Percentiles rank a stretch among this genome's conserved stretches.
These are phyloP conservation scores for Alternaria brassicicola DNA, from an alignment of 2,329 filamentous ascomycete species.

Conservation along the genomic window DNA sequence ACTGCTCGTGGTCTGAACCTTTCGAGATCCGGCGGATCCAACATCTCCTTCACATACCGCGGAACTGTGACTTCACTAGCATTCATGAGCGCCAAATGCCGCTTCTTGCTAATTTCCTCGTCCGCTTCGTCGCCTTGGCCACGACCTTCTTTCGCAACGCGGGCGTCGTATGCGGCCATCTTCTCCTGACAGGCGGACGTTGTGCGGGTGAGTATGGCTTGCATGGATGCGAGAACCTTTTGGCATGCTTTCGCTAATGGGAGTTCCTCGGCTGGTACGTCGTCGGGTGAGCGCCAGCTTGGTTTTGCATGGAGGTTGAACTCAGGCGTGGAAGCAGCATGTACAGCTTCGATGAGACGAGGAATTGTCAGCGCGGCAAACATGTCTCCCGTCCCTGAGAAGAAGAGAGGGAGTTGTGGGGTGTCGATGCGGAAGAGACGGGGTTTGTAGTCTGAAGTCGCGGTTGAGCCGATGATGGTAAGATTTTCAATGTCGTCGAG, in stretches of 20 bases:
- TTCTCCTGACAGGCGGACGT: constrained; percentile 69
- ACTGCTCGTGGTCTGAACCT: constrained; percentile 62
- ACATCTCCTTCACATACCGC: constrained; percentile 71
- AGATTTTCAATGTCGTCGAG: constrained; percentile 53
- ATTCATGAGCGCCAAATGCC: constrained; percentile 74
- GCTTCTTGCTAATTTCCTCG: constrained; percentile 59
- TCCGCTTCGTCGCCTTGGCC: constrained; percentile 53
- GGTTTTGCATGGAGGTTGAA: constrained; percentile 57
- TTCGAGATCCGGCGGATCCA: constrained; percentile 69
- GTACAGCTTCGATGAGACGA: constrained; percentile 82
- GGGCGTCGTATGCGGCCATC: constrained; percentile 58
- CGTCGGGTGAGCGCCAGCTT: constrained; percentile 80
- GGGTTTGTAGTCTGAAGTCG: constrained; percentile 66
- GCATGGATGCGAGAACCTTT: constrained; percentile 92
- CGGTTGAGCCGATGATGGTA: constrained; percentile 78
- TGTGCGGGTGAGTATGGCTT: constrained; percentile 75
- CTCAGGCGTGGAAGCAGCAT: constrained; percentile 46
- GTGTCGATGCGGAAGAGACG: constrained; percentile 90
- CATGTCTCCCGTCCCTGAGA: constrained; percentile 97
- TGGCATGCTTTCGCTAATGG: constrained; percentile 84
- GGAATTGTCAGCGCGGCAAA: constrained; percentile 91
- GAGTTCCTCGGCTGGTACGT: constrained; percentile 70
- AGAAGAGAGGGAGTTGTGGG: constrained; percentile 88
- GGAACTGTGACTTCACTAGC: constrained; percentile 89
- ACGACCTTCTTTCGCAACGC: constrained; percentile 55